Evolutionary conservation across 768 basidiomycete species (phyloP).

Genomic region (Imleria badia): DNA sequence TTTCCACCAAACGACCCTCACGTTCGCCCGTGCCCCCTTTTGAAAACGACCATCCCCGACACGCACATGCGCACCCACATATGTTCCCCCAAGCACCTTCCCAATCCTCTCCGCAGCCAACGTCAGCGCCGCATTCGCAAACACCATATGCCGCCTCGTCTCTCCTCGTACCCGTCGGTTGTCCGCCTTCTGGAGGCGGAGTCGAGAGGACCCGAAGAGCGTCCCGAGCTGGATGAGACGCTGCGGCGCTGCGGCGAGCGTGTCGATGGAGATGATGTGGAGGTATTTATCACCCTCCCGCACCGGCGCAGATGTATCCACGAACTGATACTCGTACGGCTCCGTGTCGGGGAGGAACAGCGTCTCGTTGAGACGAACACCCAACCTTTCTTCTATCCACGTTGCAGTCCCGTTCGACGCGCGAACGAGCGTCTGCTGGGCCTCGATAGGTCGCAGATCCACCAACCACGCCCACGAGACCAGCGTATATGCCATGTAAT

Average conservation of each 20-base stretch:
- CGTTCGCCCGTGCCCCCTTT: constrained; percentile 39
- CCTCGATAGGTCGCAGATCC: constrained; percentile 43
- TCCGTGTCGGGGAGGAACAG: constrained; percentile 50
- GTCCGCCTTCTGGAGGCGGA: constrained; percentile 45
- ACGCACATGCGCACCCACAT: constrained; percentile 66
- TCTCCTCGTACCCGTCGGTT: constrained; percentile 44
- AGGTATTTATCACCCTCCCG: constrained; percentile 14
- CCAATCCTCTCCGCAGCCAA: constrained; percentile 45
- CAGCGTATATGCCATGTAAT: constrained; percentile 59
- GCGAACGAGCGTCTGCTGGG: constrained; percentile 44
- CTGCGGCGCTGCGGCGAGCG: constrained; percentile 23
- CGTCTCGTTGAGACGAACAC: constrained; percentile 39
- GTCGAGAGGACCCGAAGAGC: constrained; percentile 72
- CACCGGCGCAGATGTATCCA: constrained; percentile 13
- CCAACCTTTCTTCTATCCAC: constrained; percentile 19
- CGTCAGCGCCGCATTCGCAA: constrained; percentile 49
- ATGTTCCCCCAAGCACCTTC: constrained; percentile 43
- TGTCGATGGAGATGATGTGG: constrained; percentile 3
- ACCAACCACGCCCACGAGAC: constrained; percentile 74
- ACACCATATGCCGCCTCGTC: constrained; percentile 58
- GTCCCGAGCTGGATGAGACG: constrained; percentile 70
- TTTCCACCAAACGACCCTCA: constrained; percentile 54
- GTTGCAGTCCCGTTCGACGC: constrained; percentile 49
- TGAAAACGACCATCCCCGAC: constrained; percentile 67
- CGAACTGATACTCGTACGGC: constrained; percentile 49